These are phyloP conservation scores for Fusarium subtropicale DNA, from an alignment of 2,329 filamentous ascomycete genomes.

Conservation along the genomic window DNA sequence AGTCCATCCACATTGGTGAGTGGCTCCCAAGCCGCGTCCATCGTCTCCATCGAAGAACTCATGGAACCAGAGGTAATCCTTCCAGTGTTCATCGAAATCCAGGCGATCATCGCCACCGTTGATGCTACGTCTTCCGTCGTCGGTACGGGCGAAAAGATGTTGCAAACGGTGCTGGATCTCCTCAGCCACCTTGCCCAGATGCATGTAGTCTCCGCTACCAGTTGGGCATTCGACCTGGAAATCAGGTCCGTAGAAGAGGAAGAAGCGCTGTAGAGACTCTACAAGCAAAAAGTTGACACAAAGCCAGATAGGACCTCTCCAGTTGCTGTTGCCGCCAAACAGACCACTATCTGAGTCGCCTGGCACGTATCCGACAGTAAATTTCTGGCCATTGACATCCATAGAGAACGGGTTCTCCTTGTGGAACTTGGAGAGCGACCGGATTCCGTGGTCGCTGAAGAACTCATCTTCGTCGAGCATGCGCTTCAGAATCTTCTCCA, in stretches of 20 bases:
- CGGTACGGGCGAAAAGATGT: slow-evolving; percentile 86
- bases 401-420: slow-evolving; percentile 91
- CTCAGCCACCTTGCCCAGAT: slow-evolving; percentile 92
- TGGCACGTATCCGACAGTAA: slow-evolving; percentile 88
- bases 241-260: slow-evolving; percentile 91
- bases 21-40: slow-evolving; percentile 89
- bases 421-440: slow-evolving; percentile 92
- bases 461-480: slow-evolving; percentile 98
- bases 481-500: slow-evolving; percentile 86
- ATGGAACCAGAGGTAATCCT: slow-evolving; percentile 87
- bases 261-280: slow-evolving; percentile 94
- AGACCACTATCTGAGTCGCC: slow-evolving; percentile 97
- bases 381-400: slow-evolving; percentile 93
- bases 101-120: slow-evolving; percentile 86
- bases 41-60: slow-evolving; percentile 97
- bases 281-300: slow-evolving; percentile 96
- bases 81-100: slow-evolving; percentile 94
- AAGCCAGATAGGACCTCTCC: slow-evolving; percentile 95
- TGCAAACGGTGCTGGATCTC: slow-evolving; percentile 95
- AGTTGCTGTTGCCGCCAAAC: slow-evolving; percentile 98
- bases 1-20: slow-evolving; percentile 97
- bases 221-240: slow-evolving; percentile 94
- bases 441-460: slow-evolving; percentile 87
- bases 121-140: slow-evolving; percentile 88
- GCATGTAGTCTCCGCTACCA: slow-evolving; percentile 94